Conservation (phyloP, 768 basidiomycete genomes). For the Suillus fuscotomentosus region DNA sequence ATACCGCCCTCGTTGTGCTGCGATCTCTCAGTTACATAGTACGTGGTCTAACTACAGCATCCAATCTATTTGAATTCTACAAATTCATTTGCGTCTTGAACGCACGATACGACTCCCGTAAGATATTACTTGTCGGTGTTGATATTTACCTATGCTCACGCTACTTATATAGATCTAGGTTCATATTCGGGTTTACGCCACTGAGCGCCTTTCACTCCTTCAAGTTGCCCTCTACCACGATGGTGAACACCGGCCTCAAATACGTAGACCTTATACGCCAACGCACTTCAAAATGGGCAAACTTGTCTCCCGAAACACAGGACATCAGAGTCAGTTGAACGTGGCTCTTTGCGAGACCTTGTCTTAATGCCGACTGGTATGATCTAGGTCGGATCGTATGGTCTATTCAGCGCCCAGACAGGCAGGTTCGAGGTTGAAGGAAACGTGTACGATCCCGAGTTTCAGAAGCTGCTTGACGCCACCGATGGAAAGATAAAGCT, state of each 20-base stretch:
- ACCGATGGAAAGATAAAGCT: constrained; percentile 13
- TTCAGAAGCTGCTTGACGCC: constrained; percentile 15
- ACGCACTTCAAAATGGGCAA: constrained; percentile 35
- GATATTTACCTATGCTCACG: neutral
- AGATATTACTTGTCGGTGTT: neutral
- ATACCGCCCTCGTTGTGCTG: neutral
- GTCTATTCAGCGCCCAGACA: constrained; percentile 23
- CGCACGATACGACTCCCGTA: neutral
- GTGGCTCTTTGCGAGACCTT: neutral
- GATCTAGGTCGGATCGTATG: constrained; percentile 30
- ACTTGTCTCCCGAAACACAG: constrained; percentile 34
- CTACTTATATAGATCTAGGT: neutral
- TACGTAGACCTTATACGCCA: constrained; percentile 33
- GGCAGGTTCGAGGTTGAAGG: constrained; percentile 27
- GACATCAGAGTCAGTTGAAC: constrained; percentile 25
- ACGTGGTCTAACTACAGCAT: neutral
- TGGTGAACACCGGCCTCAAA: constrained; percentile 15
- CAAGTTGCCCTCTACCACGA: neutral
- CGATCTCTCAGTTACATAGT: neutral
- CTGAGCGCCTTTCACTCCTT: neutral
- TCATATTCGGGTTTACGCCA: neutral
- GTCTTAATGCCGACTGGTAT: neutral
- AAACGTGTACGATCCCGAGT: constrained; percentile 21
- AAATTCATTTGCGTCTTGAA: neutral
- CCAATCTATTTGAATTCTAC: neutral